Conservation (phyloP, 202 grass and related monocot genomes). For the Eragrostis tef region DNA sequence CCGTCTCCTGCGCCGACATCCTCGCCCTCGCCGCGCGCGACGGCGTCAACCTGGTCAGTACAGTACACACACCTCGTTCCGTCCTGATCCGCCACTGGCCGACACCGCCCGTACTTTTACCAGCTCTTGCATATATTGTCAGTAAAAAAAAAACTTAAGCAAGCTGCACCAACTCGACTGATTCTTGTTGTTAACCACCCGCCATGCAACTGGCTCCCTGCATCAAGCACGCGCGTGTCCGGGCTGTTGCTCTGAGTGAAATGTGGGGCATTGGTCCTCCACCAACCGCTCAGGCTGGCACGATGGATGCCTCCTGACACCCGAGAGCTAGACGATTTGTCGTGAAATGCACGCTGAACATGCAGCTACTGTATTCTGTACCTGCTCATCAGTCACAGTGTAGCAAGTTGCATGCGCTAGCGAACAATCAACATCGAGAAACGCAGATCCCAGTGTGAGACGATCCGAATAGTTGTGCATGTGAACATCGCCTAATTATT, state of each 20-base stretch:
- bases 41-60: conserved; percentile 63
- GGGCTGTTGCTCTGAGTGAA: not conserved
- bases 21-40: conserved; percentile 64
- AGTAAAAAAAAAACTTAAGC: not conserved
- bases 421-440: not conserved
- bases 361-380: not conserved
- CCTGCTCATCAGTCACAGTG: not conserved
- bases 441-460: not conserved
- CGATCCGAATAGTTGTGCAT: not conserved
- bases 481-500: too few relatives aligned
- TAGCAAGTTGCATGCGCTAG: not conserved
- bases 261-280: not conserved
- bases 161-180: not conserved
- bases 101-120: not conserved
- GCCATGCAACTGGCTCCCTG: not conserved
- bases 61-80: too few relatives aligned
- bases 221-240: not conserved
- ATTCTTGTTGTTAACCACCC: not conserved
- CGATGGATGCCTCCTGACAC: conserved; percentile 40
- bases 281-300: conserved; percentile 34
- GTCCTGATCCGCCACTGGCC: not conserved
- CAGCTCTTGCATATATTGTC: too few relatives aligned
- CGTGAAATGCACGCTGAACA: not conserved
- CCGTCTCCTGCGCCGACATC: conserved; percentile 83
- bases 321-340: not conserved